These are phyloP conservation scores for Microdochium bolleyi DNA, from an alignment of 2,329 filamentous ascomycete species.

Conservation along the genomic window DNA sequence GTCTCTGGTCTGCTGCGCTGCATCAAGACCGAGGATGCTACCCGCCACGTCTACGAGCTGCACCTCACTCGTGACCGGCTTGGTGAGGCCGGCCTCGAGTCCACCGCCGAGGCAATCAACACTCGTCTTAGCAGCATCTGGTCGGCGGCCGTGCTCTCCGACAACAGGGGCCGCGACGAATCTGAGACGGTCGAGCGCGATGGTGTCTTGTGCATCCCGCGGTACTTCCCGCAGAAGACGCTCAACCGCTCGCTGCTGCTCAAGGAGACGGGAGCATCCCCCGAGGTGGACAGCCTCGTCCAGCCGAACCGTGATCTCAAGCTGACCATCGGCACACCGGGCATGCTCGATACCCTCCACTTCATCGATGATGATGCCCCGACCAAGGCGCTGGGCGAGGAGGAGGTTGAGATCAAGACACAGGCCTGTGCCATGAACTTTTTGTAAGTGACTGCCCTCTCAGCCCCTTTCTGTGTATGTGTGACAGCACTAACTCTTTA, in stretches of 20 bases:
- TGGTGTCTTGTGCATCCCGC: neutral
- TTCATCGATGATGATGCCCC: neutral
- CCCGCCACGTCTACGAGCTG: neutral
- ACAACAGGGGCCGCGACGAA: neutral
- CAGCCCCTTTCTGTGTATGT: neutral
- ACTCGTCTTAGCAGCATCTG: neutral
- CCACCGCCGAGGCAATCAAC: neutral
- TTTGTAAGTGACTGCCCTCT: neutral
- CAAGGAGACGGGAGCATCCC: neutral
- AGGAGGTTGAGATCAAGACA: neutral
- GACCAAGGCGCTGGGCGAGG: neutral
- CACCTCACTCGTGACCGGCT: neutral
- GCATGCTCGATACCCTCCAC: neutral
- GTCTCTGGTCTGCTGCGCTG: neutral
- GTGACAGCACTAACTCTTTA: neutral
- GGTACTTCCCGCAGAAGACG: neutral
- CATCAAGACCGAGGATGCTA: neutral
- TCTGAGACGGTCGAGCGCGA: neutral
- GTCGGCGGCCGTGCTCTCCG: neutral
- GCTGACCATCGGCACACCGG: neutral
- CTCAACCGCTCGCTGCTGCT: neutral
- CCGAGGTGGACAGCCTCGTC: neutral
- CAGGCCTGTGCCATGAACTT: neutral
- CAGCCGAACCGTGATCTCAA: neutral
- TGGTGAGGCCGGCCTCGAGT: neutral